Percentiles rank a stretch among this genome's conserved stretches.
Conservation (phyloP, 257 asterid genomes). For the Solanum tarijense region DNA sequence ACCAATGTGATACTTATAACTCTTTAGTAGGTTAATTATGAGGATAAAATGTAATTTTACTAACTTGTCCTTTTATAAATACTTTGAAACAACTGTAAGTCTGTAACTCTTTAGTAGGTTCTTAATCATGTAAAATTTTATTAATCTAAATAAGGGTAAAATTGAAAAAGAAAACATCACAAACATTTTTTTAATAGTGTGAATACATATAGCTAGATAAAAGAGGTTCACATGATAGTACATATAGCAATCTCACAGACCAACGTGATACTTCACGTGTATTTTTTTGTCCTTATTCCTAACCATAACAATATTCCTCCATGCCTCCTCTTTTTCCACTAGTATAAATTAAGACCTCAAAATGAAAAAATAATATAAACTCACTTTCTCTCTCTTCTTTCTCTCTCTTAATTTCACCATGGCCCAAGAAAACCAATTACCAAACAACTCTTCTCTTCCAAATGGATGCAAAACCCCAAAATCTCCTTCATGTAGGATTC, state of each 20-base stretch:
- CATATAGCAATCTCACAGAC: background rate
- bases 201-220: background rate
- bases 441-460: slow-evolving; percentile 1
- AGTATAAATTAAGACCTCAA: background rate
- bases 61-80: background rate
- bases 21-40: background rate
- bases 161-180: background rate
- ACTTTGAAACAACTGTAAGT: background rate
- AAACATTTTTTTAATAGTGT: background rate
- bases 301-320: background rate
- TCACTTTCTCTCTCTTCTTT: background rate
- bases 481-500: slow-evolving; percentile 38
- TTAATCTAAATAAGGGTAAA: background rate
- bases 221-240: background rate
- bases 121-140: background rate
- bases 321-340: background rate
- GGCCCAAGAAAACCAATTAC: slow-evolving; percentile 11
- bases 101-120: background rate
- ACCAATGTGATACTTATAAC: background rate
- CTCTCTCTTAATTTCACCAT: slow-evolving; percentile 5
- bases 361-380: background rate
- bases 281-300: background rate
- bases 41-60: background rate
- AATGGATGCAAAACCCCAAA: slow-evolving; percentile 38
- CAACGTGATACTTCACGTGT: background rate